These are phyloP conservation scores for Emericellopsis atlantica DNA, from an alignment of 2,329 filamentous ascomycete species.

Conservation along the genomic window DNA sequence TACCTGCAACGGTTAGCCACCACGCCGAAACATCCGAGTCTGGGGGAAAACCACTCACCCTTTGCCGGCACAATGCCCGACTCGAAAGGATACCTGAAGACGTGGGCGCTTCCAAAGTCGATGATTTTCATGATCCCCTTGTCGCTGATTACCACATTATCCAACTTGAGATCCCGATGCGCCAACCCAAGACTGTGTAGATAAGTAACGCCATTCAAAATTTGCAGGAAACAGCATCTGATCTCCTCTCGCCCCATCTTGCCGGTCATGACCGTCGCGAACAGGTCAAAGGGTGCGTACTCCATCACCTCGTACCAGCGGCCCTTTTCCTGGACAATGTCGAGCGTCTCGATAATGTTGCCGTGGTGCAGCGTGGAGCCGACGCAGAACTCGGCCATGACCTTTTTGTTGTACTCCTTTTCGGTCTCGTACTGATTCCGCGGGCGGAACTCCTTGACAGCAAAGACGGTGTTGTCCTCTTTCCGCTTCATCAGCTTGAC, in stretches of 20 bases:
- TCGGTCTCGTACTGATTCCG: slow-evolving; percentile 88
- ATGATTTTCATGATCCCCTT: slow-evolving; percentile 99
- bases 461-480: slow-evolving; percentile 86
- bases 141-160: slow-evolving; percentile 96
- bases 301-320: slow-evolving; percentile 99
- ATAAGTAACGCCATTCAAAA: slow-evolving; percentile 87
- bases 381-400: slow-evolving; percentile 96
- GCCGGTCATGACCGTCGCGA: slow-evolving; percentile 97
- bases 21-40: neutral
- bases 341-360: slow-evolving; percentile 95
- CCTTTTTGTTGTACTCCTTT: slow-evolving; percentile 93
- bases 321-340: slow-evolving; percentile 87
- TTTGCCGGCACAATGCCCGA: slow-evolving; percentile 37
- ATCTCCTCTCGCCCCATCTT: slow-evolving; percentile 92
- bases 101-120: slow-evolving; percentile 93
- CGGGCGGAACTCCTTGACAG: slow-evolving; percentile 92
- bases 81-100: slow-evolving; percentile 96
- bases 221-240: slow-evolving; percentile 84
- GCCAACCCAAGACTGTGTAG: slow-evolving; percentile 90
- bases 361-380: slow-evolving; percentile 94
- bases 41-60: slow-evolving; percentile 12
- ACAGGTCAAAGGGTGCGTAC: slow-evolving; percentile 89
- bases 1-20: slow-evolving; percentile 23
- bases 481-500: slow-evolving; percentile 89
- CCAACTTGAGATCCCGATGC: slow-evolving; percentile 88